phyloP scores from a whole-genome alignment of 768 basidiomycete genomes.

The Mycena epipterygia region DNA sequence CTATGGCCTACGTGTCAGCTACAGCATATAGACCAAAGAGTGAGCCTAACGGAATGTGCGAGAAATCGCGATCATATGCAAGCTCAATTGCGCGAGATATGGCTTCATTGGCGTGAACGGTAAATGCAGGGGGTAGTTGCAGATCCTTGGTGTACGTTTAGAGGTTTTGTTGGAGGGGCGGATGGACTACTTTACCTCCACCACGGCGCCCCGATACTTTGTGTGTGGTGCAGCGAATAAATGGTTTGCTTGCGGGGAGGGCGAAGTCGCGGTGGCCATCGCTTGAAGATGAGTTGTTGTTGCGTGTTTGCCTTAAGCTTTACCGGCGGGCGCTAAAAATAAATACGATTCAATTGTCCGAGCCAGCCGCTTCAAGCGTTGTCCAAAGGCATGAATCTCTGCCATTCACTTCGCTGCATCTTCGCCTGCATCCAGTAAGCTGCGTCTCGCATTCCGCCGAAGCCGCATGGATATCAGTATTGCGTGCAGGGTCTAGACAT shows the following conservation, averaged over 20 bases:
- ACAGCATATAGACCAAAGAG: not conserved
- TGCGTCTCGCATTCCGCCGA: no score
- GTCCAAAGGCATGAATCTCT: no score
- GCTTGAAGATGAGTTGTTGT: not conserved
- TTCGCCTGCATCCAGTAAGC: no score
- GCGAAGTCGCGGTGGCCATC: conserved; percentile 20
- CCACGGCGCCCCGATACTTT: conserved; percentile 28
- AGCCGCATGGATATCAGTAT: no score
- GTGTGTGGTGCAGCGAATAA: not conserved
- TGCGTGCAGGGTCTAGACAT: no score
- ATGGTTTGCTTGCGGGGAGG: conserved; percentile 1
- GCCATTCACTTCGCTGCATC: no score
- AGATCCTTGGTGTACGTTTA: conserved; percentile 63
- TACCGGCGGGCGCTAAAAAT: no score
- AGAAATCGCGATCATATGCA: conserved; percentile 95
- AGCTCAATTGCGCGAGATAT: conserved; percentile 85
- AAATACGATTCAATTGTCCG: no score
- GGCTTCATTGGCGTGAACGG: conserved; percentile 77
- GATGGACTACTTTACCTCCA: conserved; percentile 23
- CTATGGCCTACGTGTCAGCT: conserved; percentile 52
- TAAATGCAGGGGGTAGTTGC: conserved; percentile 90
- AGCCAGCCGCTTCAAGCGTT: no score
- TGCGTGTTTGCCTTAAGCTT: not conserved
- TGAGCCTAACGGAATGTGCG: conserved; percentile 83
- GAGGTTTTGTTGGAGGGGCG: not conserved